A percentile compares a stretch with the other conserved stretches of the same genome.
phyloP scores from a whole-genome alignment of 2,329 filamentous ascomycete genomes.

The Coniella lustricola region DNA sequence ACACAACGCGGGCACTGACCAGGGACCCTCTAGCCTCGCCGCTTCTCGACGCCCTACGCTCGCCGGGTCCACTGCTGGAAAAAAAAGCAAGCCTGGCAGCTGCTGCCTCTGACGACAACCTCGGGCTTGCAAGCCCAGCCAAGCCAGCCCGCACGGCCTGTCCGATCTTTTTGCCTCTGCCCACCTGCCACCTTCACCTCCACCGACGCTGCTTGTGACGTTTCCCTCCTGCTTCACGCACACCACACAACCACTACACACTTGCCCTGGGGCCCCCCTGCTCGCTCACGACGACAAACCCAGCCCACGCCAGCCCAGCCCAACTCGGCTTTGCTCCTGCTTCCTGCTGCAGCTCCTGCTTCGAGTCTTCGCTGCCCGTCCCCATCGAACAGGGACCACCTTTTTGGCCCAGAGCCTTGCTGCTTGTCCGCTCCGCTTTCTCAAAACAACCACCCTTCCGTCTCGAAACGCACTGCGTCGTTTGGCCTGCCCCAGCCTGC shows the following conservation, averaged over 20 bases:
- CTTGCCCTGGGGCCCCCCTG: too few species aligned
- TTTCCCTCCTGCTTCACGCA: neutral
- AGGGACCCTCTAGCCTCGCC: conserved; percentile 13
- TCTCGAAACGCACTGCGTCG: conserved; percentile 17
- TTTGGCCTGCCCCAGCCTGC: conserved; percentile 11
- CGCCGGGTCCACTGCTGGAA: neutral
- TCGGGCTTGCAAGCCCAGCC: neutral
- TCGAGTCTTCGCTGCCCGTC: too few species aligned
- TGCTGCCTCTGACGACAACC: too few species aligned
- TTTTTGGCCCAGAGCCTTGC: neutral
- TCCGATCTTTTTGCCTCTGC: neutral
- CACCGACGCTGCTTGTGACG: neutral
- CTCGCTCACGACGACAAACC: too few species aligned
- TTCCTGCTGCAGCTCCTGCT: too few species aligned
- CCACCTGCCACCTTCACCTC: neutral
- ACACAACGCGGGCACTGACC: conserved; percentile 2
- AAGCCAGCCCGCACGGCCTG: neutral
- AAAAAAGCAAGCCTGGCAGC: too few species aligned
- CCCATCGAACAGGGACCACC: too few species aligned
- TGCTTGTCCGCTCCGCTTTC: conserved; percentile 8
- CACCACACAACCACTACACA: neutral
- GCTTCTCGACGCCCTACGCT: conserved; percentile 15
- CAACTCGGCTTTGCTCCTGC: too few species aligned
- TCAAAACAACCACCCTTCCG: conserved; percentile 15
- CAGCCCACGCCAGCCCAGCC: too few species aligned